Evolutionary conservation across 164 flowering plant genomes (phyloP).

Genomic region (Magnolia kwangsiensis): DNA sequence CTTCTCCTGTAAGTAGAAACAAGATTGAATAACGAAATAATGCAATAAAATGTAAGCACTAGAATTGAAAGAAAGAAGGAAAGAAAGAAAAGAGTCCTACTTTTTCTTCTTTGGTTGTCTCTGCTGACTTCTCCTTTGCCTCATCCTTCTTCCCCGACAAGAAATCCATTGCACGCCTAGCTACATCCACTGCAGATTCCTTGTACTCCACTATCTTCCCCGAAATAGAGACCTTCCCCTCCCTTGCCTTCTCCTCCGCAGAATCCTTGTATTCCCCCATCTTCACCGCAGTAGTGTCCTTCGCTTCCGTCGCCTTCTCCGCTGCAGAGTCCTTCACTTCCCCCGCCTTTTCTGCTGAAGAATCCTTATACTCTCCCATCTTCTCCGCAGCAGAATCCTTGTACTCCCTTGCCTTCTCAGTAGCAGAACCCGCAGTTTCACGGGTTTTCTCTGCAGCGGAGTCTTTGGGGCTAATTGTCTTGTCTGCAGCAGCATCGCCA

Average conservation of each 20-base stretch:
- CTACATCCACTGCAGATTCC: slow-evolving; percentile 62
- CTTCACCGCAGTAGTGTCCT: slow-evolving; percentile 30
- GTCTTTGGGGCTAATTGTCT: slow-evolving; percentile 24
- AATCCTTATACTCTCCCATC: slow-evolving; percentile 27
- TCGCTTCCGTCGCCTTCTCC: slow-evolving; percentile 30
- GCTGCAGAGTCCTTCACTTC: slow-evolving; percentile 23
- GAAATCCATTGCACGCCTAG: slow-evolving; percentile 50
- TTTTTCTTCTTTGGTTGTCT: slow-evolving; percentile 37
- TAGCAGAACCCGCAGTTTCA: slow-evolving; percentile 47
- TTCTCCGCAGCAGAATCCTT: slow-evolving; percentile 18
- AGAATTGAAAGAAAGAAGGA: background rate
- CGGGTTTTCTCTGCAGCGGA: slow-evolving; percentile 30
- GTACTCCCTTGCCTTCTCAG: slow-evolving; percentile 9
- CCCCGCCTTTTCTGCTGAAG: slow-evolving; percentile 35
- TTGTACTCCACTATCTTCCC: slow-evolving; percentile 43
- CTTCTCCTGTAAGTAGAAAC: slow-evolving; percentile 34
- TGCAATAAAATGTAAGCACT: background rate
- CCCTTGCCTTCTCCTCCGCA: slow-evolving; percentile 39
- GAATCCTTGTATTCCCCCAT: slow-evolving; percentile 31
- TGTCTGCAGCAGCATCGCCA: slow-evolving; percentile 21
- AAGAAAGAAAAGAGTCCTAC: slow-evolving; percentile 7
- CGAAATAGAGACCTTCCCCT: slow-evolving; percentile 36
- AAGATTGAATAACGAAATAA: background rate
- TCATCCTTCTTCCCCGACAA: slow-evolving; percentile 70
- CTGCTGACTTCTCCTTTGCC: slow-evolving; percentile 31